Conservation (phyloP, 352 stramenopile genomes). For the Thraustochytrium sp. region DNA sequence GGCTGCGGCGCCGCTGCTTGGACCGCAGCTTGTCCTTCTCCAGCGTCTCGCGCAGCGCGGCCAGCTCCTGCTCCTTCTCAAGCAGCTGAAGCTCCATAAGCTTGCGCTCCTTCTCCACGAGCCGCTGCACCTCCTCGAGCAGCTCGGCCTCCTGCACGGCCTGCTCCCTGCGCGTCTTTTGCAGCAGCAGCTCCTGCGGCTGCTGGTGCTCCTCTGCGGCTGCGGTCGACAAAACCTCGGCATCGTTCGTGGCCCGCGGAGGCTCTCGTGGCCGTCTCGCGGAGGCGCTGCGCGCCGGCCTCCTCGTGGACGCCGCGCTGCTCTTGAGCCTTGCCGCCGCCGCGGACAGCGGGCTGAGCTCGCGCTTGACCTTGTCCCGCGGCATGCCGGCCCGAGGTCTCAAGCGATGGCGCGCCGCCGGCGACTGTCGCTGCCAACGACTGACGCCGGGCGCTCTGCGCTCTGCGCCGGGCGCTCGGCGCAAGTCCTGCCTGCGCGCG, state of each 20-base stretch:
- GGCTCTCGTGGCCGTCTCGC: not conserved
- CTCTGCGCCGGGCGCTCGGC: too few relatives aligned
- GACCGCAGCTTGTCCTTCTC: not conserved
- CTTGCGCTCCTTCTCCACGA: constrained; percentile 26
- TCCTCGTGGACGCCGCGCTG: not conserved
- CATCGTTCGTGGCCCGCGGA: too few relatives aligned
- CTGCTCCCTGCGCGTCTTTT: not conserved
- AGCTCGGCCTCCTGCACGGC: not conserved
- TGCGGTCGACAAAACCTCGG: too few relatives aligned
- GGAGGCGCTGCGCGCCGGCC: not conserved
- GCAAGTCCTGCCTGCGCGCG: too few relatives aligned
- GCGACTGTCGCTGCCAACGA: too few relatives aligned
- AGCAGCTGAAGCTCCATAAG: constrained; percentile 33
- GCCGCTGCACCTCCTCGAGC: not conserved
- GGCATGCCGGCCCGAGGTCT: too few relatives aligned
- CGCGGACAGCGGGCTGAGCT: not conserved
- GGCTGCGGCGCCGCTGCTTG: not conserved
- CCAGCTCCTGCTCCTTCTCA: constrained; percentile 27
- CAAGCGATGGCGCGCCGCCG: too few relatives aligned
- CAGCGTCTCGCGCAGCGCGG: not conserved
- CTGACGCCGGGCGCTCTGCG: too few relatives aligned
- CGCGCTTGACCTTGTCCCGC: not conserved
- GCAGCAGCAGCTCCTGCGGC: not conserved
- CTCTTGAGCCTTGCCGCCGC: not conserved
- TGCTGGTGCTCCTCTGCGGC: too few relatives aligned